phyloP scores from a whole-genome alignment of 1,284 basidiomycete genomes.

The Rhodotorula sp. region DNA sequence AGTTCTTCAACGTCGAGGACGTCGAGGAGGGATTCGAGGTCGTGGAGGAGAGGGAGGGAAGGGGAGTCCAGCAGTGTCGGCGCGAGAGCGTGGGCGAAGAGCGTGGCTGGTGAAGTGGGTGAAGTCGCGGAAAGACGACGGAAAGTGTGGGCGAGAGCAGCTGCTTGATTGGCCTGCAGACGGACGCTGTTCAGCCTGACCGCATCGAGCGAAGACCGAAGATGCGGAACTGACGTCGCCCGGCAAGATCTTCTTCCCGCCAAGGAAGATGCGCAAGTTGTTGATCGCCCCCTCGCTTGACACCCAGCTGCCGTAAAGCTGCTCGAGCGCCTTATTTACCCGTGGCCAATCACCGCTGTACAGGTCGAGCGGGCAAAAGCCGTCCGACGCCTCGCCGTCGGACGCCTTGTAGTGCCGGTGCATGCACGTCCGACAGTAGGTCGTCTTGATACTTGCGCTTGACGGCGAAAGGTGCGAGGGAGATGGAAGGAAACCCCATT shows the following conservation, averaged over 20 bases:
- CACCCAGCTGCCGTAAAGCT: conserved; percentile 72
- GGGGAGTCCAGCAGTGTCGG: conserved; percentile 58
- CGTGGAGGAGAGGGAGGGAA: conserved; percentile 60
- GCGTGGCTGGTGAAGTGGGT: not conserved
- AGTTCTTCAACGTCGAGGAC: conserved; percentile 76
- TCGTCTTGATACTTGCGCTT: conserved; percentile 62
- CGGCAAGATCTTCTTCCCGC: conserved; percentile 62
- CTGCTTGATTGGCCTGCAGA: not conserved
- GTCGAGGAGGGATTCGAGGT: conserved; percentile 74
- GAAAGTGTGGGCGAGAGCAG: not conserved
- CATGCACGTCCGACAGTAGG: conserved; percentile 82
- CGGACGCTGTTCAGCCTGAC: not conserved
- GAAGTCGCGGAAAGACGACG: not conserved
- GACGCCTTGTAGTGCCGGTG: conserved; percentile 59
- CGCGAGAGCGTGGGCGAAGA: conserved; percentile 54
- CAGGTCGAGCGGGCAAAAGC: conserved; percentile 82
- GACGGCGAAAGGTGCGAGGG: conserved; percentile 59
- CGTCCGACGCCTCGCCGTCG: conserved; percentile 50
- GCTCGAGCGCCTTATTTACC: conserved; percentile 61
- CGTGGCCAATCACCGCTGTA: conserved; percentile 66
- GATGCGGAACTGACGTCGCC: conserved; percentile 54
- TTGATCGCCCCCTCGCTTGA: conserved; percentile 63
- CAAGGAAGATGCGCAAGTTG: conserved; percentile 73
- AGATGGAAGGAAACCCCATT: conserved; percentile 85
- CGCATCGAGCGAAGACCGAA: not conserved